Base-by-base conservation (phyloP, 768 basidiomycete species). In the Termitomyces sp. region DNA sequence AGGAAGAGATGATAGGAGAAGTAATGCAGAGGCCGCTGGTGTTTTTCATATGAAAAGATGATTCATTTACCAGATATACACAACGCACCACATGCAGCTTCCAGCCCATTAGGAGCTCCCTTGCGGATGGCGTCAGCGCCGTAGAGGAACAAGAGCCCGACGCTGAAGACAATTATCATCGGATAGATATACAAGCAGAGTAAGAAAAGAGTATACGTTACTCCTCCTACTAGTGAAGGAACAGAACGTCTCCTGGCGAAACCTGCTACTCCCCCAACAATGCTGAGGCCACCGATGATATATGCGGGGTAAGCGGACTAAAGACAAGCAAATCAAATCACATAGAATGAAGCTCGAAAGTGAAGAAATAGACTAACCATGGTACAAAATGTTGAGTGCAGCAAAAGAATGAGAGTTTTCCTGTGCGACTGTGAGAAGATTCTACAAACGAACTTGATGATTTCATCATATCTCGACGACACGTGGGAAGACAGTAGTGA, bases 251-350 rank as follows among this genome's bases (percentile, higher is more conserved):
- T 90, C 66, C 83, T 79, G 7, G 77, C 83, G 63, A 84, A 92
- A 36, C 90, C 92, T 47, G 86, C 85, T 46, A 90, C 60, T 29
- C 92, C 92, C 12, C 92, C 92, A 46, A 89, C 78, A 65, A 92
- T 76, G 72, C 91, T 93, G 63, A 94, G 76, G 58, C 75, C 81
- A 60, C 91, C 89, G 81, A 92, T 91, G 47, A 84, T 74, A 73
- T 86, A 88, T 53, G 91, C 88, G 68, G 92, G 91, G 75, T 89
- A 84, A 47, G 91, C 91, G 74, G 90, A 92, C 91, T 91, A 67
- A 12, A 38, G 32, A 55, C 56, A 51, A 8, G 37, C 29, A 34
- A 38, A 46, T 57, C 17, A 20, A 46, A 46, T 60, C 31, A 60
- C 2, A 36, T 15, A 32, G 29, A 17, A 46, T 38, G 17, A 3